These are phyloP conservation scores for Pythium phragmitis DNA, from an alignment of 352 stramenopile species.

Conservation along the genomic window DNA sequence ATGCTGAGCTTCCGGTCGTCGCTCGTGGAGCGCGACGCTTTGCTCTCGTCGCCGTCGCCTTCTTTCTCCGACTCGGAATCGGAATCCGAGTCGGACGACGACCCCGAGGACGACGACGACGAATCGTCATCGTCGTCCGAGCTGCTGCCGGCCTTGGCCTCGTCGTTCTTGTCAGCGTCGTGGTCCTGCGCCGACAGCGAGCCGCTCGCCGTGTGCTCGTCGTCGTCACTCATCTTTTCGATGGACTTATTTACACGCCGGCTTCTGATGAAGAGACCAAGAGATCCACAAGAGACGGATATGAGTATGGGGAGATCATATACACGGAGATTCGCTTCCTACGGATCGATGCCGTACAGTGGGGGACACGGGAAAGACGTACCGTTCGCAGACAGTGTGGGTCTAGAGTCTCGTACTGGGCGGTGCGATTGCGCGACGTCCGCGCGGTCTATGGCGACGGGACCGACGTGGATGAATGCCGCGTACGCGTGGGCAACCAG, in stretches of 20 bases:
- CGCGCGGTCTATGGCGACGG: not conserved
- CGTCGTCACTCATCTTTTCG: constrained; percentile 35
- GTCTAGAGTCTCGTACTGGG: too few relatives aligned
- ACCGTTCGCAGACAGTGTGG: too few relatives aligned
- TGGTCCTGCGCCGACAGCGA: constrained; percentile 24
- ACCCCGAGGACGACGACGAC: constrained; percentile 72
- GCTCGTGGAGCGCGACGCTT: constrained; percentile 3
- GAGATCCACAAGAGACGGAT: not conserved
- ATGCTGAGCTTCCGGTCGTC: constrained; percentile 41
- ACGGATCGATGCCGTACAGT: too few relatives aligned
- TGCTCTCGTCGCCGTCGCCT: constrained; percentile 16
- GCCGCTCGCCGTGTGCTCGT: constrained; percentile 24
- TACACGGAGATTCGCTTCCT: too few relatives aligned
- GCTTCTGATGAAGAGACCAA: not conserved
- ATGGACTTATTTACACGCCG: constrained; percentile 1
- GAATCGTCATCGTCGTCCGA: constrained; percentile 44
- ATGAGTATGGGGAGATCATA: too few relatives aligned
- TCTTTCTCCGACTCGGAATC: constrained; percentile 72
- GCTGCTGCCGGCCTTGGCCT: constrained; percentile 41
- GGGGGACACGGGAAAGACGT: too few relatives aligned
- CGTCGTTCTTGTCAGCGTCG: constrained; percentile 22
- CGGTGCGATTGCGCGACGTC: constrained; percentile 7
- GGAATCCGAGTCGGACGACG: constrained; percentile 70
- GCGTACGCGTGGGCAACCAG: not conserved
- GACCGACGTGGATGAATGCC: not conserved